Base-by-base conservation (phyloP, 257 asterid genomes). In the Echium plantagineum region DNA sequence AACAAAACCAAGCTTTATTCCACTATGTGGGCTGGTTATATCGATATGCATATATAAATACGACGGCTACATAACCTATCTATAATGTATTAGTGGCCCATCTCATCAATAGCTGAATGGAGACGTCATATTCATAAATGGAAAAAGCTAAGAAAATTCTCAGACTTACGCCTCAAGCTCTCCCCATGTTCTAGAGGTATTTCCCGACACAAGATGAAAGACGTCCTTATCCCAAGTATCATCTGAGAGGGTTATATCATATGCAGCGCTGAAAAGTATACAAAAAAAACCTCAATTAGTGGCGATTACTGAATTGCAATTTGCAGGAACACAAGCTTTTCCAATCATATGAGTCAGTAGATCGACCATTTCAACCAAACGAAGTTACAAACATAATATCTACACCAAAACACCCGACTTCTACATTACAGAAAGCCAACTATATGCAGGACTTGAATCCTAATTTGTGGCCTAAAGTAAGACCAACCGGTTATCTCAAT, bases 181-280 rank as follows among this genome's bases (percentile, higher is more conserved):
- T 68, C 79, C 86, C 88, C 94, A 85, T 18, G 83, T 74, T 55
- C 28, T 65, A 9, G 86, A 85, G 15, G 81, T 81, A 69, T 85
- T 85, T 68, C 89, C 95, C 61, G 74, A 56, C 35, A 77, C 66
- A 38, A 76, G 64, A 57, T 76, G 79, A 65, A 83, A 86, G 31
- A 83, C 55, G 59, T 81, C 81, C 47, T 70, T 19, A 21, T 80
- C 77, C 91, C 86, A 83, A 38, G 58, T 72, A 71, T 83, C 80
- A 53, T 83, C 91, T 8, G 64, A n/a, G 70, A 81, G 85, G 28
- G 77, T 81, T 64, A 79, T 74, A 72, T 86, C 89, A 68, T 79
- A 81, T n/a, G 81, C 84, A 60, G 81, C 32, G 28, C 95, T 83
- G 82, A 74, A 69, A 28, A 51, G 32, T 22, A 21, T 7, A 32